Conservation (phyloP, 1,284 basidiomycete species). For the Puccinia triticina region DNA sequence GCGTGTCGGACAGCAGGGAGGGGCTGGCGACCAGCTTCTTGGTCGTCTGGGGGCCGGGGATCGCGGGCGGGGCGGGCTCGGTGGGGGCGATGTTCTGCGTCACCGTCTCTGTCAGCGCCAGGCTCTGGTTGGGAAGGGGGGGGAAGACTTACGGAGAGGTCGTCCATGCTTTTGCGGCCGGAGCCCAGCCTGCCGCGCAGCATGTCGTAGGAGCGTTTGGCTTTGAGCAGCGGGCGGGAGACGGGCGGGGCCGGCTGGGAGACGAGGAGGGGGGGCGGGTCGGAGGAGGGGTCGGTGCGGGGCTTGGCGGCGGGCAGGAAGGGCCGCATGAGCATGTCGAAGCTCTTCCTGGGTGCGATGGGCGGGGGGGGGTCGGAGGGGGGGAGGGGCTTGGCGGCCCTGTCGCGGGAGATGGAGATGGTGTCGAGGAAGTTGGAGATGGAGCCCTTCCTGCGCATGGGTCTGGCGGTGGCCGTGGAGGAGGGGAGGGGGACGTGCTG, state of each 20-base stretch:
- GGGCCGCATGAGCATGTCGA: constrained; percentile 25
- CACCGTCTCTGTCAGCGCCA: no score
- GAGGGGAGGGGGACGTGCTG: not conserved
- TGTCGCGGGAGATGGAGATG: constrained; percentile 33
- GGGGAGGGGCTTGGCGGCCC: not conserved
- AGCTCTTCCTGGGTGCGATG: constrained; percentile 36
- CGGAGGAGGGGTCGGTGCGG: no score
- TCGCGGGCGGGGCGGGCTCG: not conserved
- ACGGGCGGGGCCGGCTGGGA: not conserved
- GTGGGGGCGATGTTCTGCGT: no score
- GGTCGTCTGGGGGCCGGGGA: not conserved
- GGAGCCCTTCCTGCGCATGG: constrained; percentile 26
- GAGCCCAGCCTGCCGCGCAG: constrained; percentile 20
- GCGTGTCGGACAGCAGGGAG: not conserved
- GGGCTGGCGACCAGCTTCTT: not conserved
- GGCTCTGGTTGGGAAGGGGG: no score
- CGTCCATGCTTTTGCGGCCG: constrained; percentile 49
- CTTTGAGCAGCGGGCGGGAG: constrained; percentile 8
- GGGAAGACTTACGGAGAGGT: constrained; percentile 35
- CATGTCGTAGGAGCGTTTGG: constrained; percentile 46
- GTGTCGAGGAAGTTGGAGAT: constrained; percentile 41
- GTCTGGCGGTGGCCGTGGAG: not conserved
- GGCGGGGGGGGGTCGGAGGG: not conserved
- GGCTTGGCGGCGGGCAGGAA: not conserved
- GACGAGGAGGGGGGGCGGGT: not conserved